Conservation (phyloP, 371 early-diverging fungal species). For the Coemansia linderi region DNA sequence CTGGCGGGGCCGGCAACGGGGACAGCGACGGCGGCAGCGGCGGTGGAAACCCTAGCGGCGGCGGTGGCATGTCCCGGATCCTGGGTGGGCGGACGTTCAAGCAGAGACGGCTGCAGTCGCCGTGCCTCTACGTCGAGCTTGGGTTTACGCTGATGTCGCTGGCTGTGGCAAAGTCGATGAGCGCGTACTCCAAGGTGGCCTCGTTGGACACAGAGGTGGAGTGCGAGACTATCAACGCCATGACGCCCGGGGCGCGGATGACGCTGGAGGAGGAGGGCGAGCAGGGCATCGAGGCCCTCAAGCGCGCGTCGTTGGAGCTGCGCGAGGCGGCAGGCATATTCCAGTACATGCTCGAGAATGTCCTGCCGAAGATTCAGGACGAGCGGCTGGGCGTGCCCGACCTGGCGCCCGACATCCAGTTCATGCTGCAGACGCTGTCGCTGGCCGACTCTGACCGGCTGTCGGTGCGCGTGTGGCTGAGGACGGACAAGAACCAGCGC, state of each 20-base stretch:
- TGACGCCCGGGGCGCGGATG: constrained; percentile 40
- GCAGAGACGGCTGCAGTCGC: constrained; percentile 47
- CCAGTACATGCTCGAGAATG: constrained; percentile 37
- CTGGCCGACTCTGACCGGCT: constrained; percentile 55
- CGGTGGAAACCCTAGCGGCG: constrained; percentile 2
- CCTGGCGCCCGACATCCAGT: constrained; percentile 49
- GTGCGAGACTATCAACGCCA: constrained; percentile 44
- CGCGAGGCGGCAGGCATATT: constrained; percentile 55
- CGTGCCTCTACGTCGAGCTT: constrained; percentile 46
- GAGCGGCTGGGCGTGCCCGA: constrained; percentile 47
- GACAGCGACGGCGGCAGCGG: constrained; percentile 40
- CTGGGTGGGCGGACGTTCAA: constrained; percentile 26
- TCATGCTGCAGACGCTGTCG: constrained; percentile 54
- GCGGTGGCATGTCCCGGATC: constrained; percentile 20
- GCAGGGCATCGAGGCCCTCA: constrained; percentile 42
- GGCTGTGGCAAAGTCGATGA: constrained; percentile 50
- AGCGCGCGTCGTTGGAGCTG: constrained; percentile 50
- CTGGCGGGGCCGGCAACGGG: constrained; percentile 9
- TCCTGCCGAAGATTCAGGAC: constrained; percentile 33
- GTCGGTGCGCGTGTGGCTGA: constrained; percentile 52
- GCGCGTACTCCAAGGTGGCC: constrained; percentile 41
- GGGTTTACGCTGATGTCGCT: constrained; percentile 47
- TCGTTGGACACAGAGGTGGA: constrained; percentile 50
- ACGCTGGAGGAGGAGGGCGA: constrained; percentile 39
- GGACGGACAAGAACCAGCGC: constrained; percentile 44